Base-by-base conservation (phyloP, 1,284 basidiomycete genomes). In the Melanopsichium pennsylvanicum region DNA sequence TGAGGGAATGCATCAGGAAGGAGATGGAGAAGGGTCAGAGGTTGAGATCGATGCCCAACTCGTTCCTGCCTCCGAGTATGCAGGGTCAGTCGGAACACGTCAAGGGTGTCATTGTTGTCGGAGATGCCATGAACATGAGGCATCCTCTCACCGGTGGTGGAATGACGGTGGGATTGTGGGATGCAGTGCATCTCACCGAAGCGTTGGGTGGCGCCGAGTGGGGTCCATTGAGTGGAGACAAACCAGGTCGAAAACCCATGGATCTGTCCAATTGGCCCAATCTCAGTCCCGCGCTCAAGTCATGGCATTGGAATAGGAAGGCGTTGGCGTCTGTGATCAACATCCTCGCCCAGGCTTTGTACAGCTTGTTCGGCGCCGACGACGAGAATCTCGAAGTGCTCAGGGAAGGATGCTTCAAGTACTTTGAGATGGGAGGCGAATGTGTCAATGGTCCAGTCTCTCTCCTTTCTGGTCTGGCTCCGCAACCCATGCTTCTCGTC, bases 101-200 rank as follows among this genome's bases (percentile, higher is more conserved):
- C 61, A 84, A 87, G 48, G 93, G 94, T 18, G 88, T 89, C 8
- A 85, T 98, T 64, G 86, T 98, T 52, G 85, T 97, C 34, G 96
- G 96, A 5, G 96, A 98, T 81, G 89, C 95, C 1, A 95, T 93
- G 90, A 99, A 98, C 81, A 98, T 98, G 94, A 90, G 96, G 1
- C 96, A 99, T 82, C 95, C 96, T 0, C 85, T 99, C 11, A 98
- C 95, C 0, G 96, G 96, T 10, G 95, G 83, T 71, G 79, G 79
- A 18, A 81, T 81, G 79, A 72, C 78, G 1, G 79, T 81, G 13
- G 79, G 75, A 10, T 55, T 81, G n/a, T 81, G 78, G 78, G 79
- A 81, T 40, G 69, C 60, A 3, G 74, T 79, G 3, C 74, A 74
- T 38, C 70, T 81, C 25, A 75, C 78, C 2, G 62, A 72, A 33